Conservation (phyloP, 495 filamentous ascomycete genomes). For the Talaromyces liani region DNA sequence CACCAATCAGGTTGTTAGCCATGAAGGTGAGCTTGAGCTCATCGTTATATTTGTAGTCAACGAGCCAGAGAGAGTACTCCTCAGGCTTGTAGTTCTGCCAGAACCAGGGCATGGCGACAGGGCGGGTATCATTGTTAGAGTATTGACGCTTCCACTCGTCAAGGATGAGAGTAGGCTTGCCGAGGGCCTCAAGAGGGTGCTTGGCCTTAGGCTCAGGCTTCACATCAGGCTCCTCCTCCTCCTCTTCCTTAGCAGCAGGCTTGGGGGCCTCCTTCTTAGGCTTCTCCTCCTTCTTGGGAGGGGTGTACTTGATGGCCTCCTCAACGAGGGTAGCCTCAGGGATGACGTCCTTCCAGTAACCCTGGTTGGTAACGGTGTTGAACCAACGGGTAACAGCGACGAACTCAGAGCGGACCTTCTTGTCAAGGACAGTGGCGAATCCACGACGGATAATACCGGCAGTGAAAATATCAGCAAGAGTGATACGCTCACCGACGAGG, state of each 20-base stretch:
- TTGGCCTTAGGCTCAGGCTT: constrained; percentile 79
- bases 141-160: constrained; percentile 99
- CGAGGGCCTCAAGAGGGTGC: constrained; percentile 87
- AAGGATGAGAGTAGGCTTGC: constrained; percentile 68
- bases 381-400: constrained; percentile 90
- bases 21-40: constrained; percentile 97
- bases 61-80: constrained; percentile 90
- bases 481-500: constrained; percentile 95
- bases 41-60: constrained; percentile 96
- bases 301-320: constrained; percentile 73
- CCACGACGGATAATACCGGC: constrained; percentile 69
- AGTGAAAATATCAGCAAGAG: constrained; percentile 87
- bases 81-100: constrained; percentile 89
- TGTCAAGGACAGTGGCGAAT: constrained; percentile 85
- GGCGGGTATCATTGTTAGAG: constrained; percentile 89
- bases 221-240: constrained; percentile 65
- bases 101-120: constrained; percentile 88
- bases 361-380: constrained; percentile 86
- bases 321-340: constrained; percentile 70
- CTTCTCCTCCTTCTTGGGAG: constrained; percentile 84
- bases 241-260: constrained; percentile 49
- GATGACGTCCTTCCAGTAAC: constrained; percentile 74
- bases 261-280: constrained; percentile 53
- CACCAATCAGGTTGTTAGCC: constrained; percentile 94
- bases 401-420: constrained; percentile 71